Evolutionary conservation across 805 yeast genomes (phyloP), one percentile per base, ranked within the genome.

Genomic region (Hanseniaspora taiwanica): DNA sequence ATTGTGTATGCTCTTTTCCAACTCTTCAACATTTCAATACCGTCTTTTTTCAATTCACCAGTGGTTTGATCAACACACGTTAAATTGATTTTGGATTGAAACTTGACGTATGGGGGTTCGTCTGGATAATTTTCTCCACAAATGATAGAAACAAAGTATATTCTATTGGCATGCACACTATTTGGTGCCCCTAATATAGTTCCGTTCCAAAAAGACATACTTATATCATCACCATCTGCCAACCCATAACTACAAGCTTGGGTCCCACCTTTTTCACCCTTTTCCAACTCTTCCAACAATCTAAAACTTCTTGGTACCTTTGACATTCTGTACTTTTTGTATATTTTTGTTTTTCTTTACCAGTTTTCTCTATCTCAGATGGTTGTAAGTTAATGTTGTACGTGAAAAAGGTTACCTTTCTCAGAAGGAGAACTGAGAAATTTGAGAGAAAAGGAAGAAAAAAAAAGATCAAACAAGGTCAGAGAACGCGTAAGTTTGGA

Each of bases 251-350:
- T 89, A 58, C 95, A 87, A 13, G 94, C 82, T 60, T 91, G 97
- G 20, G 96, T 91, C 17, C 97, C 96, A 17, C 98, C 99, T 60
- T 91, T 91, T 58, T 91, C 99, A 37, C 98, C 98, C 54, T 89
- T 89, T 60, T 93, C 99, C 48, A 91, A 70, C 64, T 91, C 99
- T 63, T 91, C 99, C 46, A 91, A 71, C 25, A 91, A 74, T 57
- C 94, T 82, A 63, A 91, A 91, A 59, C 84, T 87, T 62, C 99
- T 77, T 49, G 99, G 99, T 33, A 42, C 36, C 14, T 17, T 33
- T 4, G 36, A 33, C 36, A 33, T 33, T 8, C 13, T 27, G 10
- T 27, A 27, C 31, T 27, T 16, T 24, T 36, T 24, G 14, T 24
- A 25, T 25, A 14, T 23, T 35, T 21, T 12, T 14, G 8, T 19